Base-by-base conservation (phyloP, 2,329 filamentous ascomycete species). In the Fusarium denticulatum region DNA sequence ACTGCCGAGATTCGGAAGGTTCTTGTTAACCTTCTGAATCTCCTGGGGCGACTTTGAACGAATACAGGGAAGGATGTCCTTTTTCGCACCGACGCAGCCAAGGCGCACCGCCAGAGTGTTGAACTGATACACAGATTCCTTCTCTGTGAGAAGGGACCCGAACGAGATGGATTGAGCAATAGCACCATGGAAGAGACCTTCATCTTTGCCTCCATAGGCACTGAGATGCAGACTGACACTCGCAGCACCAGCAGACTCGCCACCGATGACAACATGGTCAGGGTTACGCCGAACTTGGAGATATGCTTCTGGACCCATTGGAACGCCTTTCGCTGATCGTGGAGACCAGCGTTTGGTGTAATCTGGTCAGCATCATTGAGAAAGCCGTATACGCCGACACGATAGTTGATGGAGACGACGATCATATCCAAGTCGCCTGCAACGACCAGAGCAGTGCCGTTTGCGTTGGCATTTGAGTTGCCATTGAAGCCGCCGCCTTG, bases 401-500 rank as follows among this genome's bases (percentile, higher is more conserved):
- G 90, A 79, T 95, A 95, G 81, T 94, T 95, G 81, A 94, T 88
- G 15, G 86, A 91, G 5, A 95, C 91, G 1, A 94, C 89, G 0
- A 95, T 82, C 32, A 94, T 91, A 64, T 88, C 82, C 42, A 86
- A 84, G 24, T 88, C 88, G 0, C 90, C 91, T 36, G 85, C 79
- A 34, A 91, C 85, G 37, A 83, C 79, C n/a, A 95, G 81, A 1
- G 87, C 89, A 2, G 86, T 87, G 1, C 88, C 91, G 72, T 94
- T 88, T 73, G 88, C 86, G 68, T 91, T 86, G 2, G 83, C 77
- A 63, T 85, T 84, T 3, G 84, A 81, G 71, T 86, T 82, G 11
- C 69, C 64, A 60, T 88, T 89, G 79, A 91, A 91, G 0, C 90
- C 90, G 6, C 90, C 90, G 9, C 90, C 90, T 67, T 91, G 86